Percentiles rank a stretch among this genome's conserved stretches.
These are phyloP conservation scores for Infundibulicybe gibba DNA, from an alignment of 768 basidiomycete species.

Conservation along the genomic window DNA sequence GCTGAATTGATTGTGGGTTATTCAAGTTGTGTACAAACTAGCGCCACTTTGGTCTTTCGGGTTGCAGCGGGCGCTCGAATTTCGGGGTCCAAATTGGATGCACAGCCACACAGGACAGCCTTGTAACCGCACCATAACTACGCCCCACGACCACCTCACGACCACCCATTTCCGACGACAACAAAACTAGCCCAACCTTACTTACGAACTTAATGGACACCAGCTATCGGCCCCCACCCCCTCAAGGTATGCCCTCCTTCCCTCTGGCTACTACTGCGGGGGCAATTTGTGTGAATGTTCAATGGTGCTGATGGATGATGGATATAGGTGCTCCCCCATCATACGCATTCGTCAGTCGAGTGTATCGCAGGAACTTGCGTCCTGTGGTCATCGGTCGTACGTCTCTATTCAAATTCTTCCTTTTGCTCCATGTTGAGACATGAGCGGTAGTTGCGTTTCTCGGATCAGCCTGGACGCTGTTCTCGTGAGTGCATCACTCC, in stretches of 20 bases:
- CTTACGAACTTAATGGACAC: not conserved
- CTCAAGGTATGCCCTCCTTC: not conserved
- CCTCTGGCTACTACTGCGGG: too few relatives aligned
- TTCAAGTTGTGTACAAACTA: too few relatives aligned
- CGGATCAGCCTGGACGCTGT: conserved; percentile 55
- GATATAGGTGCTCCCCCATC: conserved; percentile 45
- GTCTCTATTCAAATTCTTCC: conserved; percentile 6
- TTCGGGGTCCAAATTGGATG: too few relatives aligned
- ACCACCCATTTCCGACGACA: too few relatives aligned
- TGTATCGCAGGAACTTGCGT: conserved; percentile 56
- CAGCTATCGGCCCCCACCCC: not conserved
- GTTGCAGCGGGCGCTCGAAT: too few relatives aligned
- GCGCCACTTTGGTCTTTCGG: too few relatives aligned
- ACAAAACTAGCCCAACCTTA: too few relatives aligned
- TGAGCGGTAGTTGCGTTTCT: conserved; percentile 33
- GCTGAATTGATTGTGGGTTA: too few relatives aligned
- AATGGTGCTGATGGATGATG: not conserved
- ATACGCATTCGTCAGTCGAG: conserved; percentile 54
- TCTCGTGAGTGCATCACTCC: conserved; percentile 38
- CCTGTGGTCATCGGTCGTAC: conserved; percentile 52
- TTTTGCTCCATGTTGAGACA: not conserved
- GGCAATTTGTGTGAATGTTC: too few relatives aligned
- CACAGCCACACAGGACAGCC: too few relatives aligned
- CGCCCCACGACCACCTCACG: too few relatives aligned
- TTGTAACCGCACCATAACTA: too few relatives aligned